phyloP scores from a whole-genome alignment of 495 filamentous ascomycete species.

The Podospora anserina region DNA sequence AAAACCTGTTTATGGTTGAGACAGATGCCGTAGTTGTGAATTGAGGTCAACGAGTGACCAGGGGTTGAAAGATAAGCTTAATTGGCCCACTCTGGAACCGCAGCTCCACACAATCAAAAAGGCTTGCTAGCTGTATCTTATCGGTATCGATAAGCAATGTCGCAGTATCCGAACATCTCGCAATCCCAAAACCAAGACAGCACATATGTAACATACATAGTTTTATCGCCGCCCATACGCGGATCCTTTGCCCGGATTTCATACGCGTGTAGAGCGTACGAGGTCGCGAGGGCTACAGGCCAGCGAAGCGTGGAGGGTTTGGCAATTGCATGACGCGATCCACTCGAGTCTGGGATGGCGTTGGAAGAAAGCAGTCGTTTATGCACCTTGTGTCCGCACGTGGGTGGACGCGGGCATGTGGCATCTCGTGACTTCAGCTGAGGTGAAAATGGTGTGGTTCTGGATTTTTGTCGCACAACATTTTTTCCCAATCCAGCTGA shows the following conservation, averaged over 20 bases:
- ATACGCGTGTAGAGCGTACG: not conserved
- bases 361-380: not conserved
- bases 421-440: not conserved
- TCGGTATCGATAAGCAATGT: not conserved
- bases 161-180: not conserved
- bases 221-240: no score
- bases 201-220: not conserved
- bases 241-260: not conserved
- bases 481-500: not conserved
- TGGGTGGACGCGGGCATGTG: not conserved
- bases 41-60: not conserved
- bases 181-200: not conserved
- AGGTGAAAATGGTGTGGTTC: not conserved
- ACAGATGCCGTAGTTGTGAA: no score
- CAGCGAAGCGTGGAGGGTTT: not conserved
- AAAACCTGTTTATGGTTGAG: no score
- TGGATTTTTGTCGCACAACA: not conserved
- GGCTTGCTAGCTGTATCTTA: not conserved
- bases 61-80: not conserved
- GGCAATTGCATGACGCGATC: not conserved
- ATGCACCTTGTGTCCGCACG: not conserved
- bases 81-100: not conserved
- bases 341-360: not conserved
- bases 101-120: not conserved
- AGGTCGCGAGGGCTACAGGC: not conserved